Evolutionary conservation across 2,329 filamentous ascomycete genomes (phyloP).

Genomic region (Chrysosporium queenslandicum): DNA sequence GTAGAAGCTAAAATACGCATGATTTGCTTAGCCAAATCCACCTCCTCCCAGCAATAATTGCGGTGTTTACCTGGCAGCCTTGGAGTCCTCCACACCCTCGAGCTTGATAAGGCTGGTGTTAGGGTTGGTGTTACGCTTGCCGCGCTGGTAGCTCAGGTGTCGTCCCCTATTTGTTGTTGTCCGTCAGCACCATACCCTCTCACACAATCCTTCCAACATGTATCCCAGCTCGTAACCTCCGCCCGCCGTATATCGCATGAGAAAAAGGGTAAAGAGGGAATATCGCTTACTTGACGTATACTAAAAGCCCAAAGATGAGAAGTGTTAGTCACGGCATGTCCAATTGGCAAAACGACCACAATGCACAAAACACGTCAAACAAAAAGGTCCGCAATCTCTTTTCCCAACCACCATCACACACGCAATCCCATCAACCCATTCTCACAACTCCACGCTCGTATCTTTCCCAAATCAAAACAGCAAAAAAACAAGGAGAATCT

Average conservation of each 20-base stretch:
- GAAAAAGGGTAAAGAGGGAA: conserved; percentile 13
- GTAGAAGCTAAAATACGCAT: conserved; percentile 60
- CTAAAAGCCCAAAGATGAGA: conserved; percentile 38
- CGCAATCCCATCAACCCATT: background rate
- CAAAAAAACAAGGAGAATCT: background rate
- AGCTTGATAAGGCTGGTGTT: conserved; percentile 94
- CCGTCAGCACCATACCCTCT: conserved; percentile 14
- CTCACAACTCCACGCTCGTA: background rate
- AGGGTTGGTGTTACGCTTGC: conserved; percentile 82
- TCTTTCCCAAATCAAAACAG: background rate
- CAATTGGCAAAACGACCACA: conserved; percentile 9
- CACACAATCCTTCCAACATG: background rate
- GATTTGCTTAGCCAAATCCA: conserved; percentile 11
- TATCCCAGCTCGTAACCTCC: background rate
- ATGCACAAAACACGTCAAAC: background rate
- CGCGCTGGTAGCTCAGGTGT: conserved; percentile 96
- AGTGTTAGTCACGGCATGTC: conserved; percentile 24
- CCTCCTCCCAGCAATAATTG: conserved; percentile 27
- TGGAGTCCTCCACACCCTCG: conserved; percentile 87
- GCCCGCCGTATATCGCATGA: too few species aligned
- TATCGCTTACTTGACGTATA: conserved; percentile 78
- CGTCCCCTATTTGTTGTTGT: conserved; percentile 59
- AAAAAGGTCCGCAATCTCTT: background rate
- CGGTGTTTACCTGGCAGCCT: conserved; percentile 63
- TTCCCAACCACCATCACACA: conserved; percentile 1